Evolutionary conservation across 1,139 yeast genomes (phyloP).

Genomic region (Candida sp.): DNA sequence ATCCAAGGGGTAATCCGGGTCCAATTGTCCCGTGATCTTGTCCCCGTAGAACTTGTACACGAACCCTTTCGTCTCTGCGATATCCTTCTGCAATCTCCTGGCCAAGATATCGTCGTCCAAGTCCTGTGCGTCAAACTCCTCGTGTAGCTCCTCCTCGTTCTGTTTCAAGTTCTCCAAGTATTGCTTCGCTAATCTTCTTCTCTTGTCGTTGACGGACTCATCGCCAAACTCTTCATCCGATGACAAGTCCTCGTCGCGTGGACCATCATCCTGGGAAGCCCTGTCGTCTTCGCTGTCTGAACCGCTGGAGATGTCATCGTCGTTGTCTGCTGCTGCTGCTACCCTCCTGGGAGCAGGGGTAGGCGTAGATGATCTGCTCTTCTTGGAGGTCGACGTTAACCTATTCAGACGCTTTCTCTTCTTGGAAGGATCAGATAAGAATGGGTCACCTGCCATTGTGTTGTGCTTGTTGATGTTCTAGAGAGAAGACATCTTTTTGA

Average conservation of each 20-base stretch:
- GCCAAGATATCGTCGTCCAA: conserved; percentile 86
- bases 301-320: conserved; percentile 46
- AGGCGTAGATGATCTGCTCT: conserved; percentile 13
- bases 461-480: neutral
- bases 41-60: conserved; percentile 72
- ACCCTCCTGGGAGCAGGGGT: conserved; percentile 9
- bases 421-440: conserved; percentile 62
- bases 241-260: conserved; percentile 32
- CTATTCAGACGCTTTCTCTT: conserved; percentile 49
- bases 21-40: conserved; percentile 44
- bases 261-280: conserved; percentile 22
- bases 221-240: conserved; percentile 73
- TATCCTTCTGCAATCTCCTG: conserved; percentile 82
- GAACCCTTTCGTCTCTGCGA: conserved; percentile 86
- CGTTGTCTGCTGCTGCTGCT: conserved; percentile 18
- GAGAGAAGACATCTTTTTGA: neutral
- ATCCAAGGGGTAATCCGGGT: conserved; percentile 20
- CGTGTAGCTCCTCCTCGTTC: conserved; percentile 50
- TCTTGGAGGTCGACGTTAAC: conserved; percentile 20
- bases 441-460: conserved; percentile 59
- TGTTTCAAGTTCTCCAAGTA: conserved; percentile 79
- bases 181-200: conserved; percentile 93
- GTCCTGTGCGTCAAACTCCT: conserved; percentile 90
- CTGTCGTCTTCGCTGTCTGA: conserved; percentile 38
- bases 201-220: conserved; percentile 91